Evolutionary conservation across 2,329 filamentous ascomycete genomes (phyloP), one percentile per base, ranked within the genome.

Genomic region (Dactylonectria estremocensis): DNA sequence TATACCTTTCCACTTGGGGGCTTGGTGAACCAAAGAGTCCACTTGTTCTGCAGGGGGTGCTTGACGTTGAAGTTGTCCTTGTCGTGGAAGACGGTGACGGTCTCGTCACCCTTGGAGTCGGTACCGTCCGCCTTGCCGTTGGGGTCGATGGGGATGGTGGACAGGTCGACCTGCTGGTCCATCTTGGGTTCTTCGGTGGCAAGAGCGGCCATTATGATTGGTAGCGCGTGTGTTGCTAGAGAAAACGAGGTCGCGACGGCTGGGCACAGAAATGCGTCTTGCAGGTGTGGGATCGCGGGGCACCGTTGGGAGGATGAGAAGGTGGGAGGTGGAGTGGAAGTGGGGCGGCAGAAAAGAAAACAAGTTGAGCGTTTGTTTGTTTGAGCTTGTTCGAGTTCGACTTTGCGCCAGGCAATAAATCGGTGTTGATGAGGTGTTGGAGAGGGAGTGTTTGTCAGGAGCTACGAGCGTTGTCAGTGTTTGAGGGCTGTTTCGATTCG

Each of bases 11-110:
- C 95, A 81, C 92, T 97, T 49, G 95, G 93, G 61, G 96, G 95
- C 89, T 98, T 98, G 78, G 95, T 98, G 87, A 98, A 99, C 97
- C 97, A 99, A 64, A 99, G 88, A 67, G 96, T 98, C 96, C 96
- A 99, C 81, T 93, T 93, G 87, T 98, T 93, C 89, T 97, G 95
- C 69, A 99, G 89, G 74, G 95, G 95, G 83, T 99, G 96, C 89
- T 98, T 99, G 83, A 99, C 96, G 78, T 97, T 99, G 90, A 99
- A 99, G 88, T 99, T 98, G 74, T 98, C 93, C 76, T 96, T 93
- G 85, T 98, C 95, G 81, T 99, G 95, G 86, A 99, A 99, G 76
- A 99, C 95, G 53, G 96, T 99, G 77, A 97, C 88, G 58, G 93
- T 86, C 80, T 95, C 91, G 72, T 85, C 46, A 60, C 81, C 82